phyloP scores from a whole-genome alignment of 1,284 basidiomycete species.

The Mycena sp. region DNA sequence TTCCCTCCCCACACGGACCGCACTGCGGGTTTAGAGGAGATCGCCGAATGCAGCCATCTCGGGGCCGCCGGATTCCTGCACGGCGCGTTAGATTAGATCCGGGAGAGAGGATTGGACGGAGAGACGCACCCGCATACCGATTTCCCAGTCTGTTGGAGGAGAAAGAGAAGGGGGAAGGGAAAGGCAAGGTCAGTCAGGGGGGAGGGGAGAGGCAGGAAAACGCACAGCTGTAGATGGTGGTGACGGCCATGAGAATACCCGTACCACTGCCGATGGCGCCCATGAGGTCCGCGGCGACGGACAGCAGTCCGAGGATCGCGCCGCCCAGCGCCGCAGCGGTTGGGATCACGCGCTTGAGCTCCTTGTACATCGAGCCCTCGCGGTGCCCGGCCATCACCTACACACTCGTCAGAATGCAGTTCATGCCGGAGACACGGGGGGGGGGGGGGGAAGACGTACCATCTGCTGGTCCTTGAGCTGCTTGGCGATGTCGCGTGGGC shows the following conservation, averaged over 20 bases:
- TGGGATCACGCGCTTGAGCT: conserved; percentile 96
- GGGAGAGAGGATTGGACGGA: background rate
- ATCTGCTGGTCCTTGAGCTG: conserved; percentile 99
- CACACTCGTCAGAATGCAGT: background rate
- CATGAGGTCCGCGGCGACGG: conserved; percentile 96
- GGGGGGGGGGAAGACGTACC: conserved; percentile 53
- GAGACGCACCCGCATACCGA: conserved; percentile 63
- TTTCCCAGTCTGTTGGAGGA: conserved; percentile 70
- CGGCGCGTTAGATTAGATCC: background rate
- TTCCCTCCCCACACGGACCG: background rate
- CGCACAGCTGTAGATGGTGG: conserved; percentile 95
- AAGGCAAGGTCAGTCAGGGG: background rate
- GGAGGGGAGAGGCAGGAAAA: conserved; percentile 30
- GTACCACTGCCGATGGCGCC: conserved; percentile 97
- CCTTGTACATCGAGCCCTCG: conserved; percentile 98
- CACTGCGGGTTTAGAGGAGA: conserved; percentile 58
- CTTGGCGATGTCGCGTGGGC: conserved; percentile 96
- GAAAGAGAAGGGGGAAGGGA: conserved; percentile 2
- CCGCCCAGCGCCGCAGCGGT: conserved; percentile 98
- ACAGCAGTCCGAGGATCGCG: conserved; percentile 92
- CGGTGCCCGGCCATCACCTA: conserved; percentile 96
- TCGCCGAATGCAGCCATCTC: conserved; percentile 81
- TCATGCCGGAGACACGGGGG: conserved; percentile 1
- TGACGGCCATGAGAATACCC: conserved; percentile 97
- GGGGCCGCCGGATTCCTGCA: conserved; percentile 70